A percentile compares a stretch with the other conserved stretches of the same genome.
These are phyloP conservation scores for Omphalotus guepiniiformis DNA, from an alignment of 768 basidiomycete species.

Conservation along the genomic window DNA sequence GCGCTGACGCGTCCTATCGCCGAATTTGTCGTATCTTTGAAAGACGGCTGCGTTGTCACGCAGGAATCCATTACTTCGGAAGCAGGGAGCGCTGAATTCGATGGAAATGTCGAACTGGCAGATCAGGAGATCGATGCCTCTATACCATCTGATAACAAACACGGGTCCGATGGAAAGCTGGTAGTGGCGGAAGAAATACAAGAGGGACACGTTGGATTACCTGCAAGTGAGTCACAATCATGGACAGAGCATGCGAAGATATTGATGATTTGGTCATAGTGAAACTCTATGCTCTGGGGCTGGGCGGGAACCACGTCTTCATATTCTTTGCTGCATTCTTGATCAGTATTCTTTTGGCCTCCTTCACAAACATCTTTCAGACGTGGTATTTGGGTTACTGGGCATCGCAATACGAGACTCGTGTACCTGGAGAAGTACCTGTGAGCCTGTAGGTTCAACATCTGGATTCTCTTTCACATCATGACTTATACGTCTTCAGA, in stretches of 20 bases:
- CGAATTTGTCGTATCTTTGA: conserved; percentile 51
- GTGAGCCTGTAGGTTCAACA: conserved; percentile 30
- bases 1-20: conserved; percentile 51
- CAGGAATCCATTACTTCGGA: conserved; percentile 47
- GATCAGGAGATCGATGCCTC: conserved; percentile 17
- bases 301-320: conserved; percentile 32
- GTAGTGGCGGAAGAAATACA: conserved; percentile 61
- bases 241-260: neutral
- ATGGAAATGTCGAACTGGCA: conserved; percentile 20
- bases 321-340: conserved; percentile 29
- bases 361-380: conserved; percentile 24
- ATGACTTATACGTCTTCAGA: conserved; percentile 27
- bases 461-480: conserved; percentile 14
- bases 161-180: conserved; percentile 49
- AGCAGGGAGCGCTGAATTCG: conserved; percentile 23
- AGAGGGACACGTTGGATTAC: conserved; percentile 54
- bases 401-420: conserved; percentile 36
- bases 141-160: conserved; percentile 12
- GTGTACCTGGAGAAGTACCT: conserved; percentile 26
- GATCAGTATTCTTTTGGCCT: conserved; percentile 17
- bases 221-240: conserved; percentile 29
- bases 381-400: conserved; percentile 44
- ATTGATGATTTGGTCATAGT: conserved; percentile 20
- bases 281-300: conserved; percentile 32
- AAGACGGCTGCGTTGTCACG: conserved; percentile 48